Evolutionary conservation across 306 rosid species (phyloP).

Genomic region (cucumber (Cucumis sativus)): DNA sequence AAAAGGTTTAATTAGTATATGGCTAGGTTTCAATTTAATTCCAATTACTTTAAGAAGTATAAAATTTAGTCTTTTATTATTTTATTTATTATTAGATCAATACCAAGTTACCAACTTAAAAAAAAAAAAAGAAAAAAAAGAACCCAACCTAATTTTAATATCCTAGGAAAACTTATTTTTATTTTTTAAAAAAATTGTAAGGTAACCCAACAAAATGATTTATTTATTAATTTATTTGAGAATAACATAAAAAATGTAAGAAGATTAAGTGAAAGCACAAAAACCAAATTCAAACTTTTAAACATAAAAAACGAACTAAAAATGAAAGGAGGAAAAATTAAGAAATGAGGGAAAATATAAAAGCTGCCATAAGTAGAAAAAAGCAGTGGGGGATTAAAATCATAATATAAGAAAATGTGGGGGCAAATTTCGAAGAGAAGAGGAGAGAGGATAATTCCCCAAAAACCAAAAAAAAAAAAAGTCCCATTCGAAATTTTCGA

Average conservation of each 20-base stretch:
- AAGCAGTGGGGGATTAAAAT: background rate
- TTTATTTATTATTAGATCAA: too few relatives aligned
- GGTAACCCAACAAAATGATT: background rate
- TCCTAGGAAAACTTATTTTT: too few relatives aligned
- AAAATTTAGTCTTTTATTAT: too few relatives aligned
- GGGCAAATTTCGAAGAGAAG: background rate
- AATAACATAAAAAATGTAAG: background rate
- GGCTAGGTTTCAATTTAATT: too few relatives aligned
- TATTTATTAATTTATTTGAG: background rate
- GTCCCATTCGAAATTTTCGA: slow-evolving; percentile 56
- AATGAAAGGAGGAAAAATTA: background rate
- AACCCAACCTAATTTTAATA: too few relatives aligned
- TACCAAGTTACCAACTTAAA: too few relatives aligned
- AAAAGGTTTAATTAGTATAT: too few relatives aligned
- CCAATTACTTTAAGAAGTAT: too few relatives aligned
- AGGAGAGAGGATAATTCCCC: background rate
- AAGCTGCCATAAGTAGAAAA: background rate
- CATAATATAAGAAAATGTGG: background rate
- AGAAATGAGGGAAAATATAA: background rate
- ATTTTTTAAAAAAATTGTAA: too few relatives aligned
- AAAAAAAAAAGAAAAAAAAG: too few relatives aligned
- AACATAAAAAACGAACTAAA: background rate
- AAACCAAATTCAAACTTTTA: background rate
- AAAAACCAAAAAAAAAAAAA: background rate
- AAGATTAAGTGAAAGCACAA: background rate